Conservation (phyloP, 2,329 filamentous ascomycete species). For the Sarocladium kiliense region DNA sequence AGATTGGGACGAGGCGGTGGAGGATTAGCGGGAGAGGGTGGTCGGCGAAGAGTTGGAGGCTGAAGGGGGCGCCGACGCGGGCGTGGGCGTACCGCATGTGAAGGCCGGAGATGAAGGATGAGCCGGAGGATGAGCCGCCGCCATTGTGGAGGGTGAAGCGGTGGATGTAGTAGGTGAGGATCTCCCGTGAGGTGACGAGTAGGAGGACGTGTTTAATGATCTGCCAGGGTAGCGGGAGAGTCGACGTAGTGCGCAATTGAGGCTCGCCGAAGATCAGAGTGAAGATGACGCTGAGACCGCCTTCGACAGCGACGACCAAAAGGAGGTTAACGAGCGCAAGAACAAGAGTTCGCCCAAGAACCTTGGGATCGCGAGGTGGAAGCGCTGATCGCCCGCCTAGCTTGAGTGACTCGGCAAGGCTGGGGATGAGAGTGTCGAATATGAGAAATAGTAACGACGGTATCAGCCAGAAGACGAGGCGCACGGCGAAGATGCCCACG, state of each 20-base stretch:
- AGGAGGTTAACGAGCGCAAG: constrained; percentile 42
- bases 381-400: constrained; percentile 50
- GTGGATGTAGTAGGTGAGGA: constrained; percentile 70
- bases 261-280: constrained; percentile 27
- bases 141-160: constrained; percentile 60
- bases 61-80: constrained; percentile 50
- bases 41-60: constrained; percentile 61
- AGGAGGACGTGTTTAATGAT: constrained; percentile 42
- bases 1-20: constrained; percentile 58
- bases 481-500: constrained; percentile 62
- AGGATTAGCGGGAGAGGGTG: constrained; percentile 62
- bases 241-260: constrained; percentile 42
- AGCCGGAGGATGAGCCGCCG: constrained; percentile 13
- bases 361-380: constrained; percentile 36
- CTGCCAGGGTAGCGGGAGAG: constrained; percentile 48
- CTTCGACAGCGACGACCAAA: constrained; percentile 38
- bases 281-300: constrained; percentile 32
- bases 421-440: constrained; percentile 68
- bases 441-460: constrained; percentile 68
- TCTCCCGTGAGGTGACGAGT: constrained; percentile 44
- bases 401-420: constrained; percentile 64
- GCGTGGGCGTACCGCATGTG: constrained; percentile 46
- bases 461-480: constrained; percentile 64
- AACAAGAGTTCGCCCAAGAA: constrained; percentile 28
- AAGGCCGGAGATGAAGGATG: constrained; percentile 31